phyloP scores from a whole-genome alignment of 805 yeast genomes.

The Saccharomycopsis javanensis region DNA sequence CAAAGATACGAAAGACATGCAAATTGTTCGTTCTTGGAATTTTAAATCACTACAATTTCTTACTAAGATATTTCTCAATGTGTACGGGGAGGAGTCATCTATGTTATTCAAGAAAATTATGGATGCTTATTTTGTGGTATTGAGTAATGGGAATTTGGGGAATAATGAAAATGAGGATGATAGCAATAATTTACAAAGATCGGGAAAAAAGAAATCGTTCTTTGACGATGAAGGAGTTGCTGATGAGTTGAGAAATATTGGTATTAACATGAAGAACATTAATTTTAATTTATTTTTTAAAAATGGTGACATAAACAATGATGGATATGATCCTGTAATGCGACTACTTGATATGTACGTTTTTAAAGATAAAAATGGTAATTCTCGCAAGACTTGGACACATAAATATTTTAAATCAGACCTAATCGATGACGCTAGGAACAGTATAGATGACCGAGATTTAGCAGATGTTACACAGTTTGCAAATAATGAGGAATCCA shows the following conservation, averaged over 20 bases:
- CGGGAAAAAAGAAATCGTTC: not conserved
- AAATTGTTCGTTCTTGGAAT: not conserved
- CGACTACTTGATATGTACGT: not conserved
- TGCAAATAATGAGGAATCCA: not conserved
- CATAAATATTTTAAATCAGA: not conserved
- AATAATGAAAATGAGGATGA: too few relatives aligned
- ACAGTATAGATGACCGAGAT: not conserved
- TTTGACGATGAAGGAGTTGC: not conserved
- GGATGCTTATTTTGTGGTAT: not conserved
- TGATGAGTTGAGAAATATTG: not conserved
- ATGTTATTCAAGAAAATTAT: not conserved
- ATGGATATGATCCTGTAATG: not conserved
- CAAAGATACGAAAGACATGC: not conserved
- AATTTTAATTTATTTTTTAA: not conserved
- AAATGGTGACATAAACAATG: not conserved
- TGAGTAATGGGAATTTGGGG: not conserved
- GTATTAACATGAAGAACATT: not conserved
- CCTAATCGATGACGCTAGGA: not conserved
- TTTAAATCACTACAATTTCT: not conserved
- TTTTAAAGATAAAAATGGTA: not conserved
- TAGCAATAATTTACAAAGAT: not conserved
- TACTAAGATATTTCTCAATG: not conserved
- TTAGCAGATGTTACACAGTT: not conserved
- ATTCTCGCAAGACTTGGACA: not conserved
- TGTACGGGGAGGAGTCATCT: not conserved